phyloP scores from a whole-genome alignment of 1,284 basidiomycete species.

The Microbotryum saponariae region DNA sequence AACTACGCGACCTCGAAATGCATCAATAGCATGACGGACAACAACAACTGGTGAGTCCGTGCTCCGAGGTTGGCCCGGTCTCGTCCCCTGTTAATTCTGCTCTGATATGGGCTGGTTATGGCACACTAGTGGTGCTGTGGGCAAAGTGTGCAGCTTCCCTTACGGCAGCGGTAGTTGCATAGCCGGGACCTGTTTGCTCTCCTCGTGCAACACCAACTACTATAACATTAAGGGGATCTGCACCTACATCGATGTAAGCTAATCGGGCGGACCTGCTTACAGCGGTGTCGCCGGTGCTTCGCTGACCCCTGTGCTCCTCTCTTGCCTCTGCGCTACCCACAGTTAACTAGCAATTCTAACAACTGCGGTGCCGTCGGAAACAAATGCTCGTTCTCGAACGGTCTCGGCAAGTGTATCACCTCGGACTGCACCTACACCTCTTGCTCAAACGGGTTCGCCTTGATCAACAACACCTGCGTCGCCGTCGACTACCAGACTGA shows the following conservation, averaged over 20 bases:
- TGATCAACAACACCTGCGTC: constrained; percentile 5
- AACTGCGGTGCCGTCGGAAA: constrained; percentile 6
- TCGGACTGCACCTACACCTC: constrained; percentile 5
- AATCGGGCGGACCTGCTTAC: constrained; percentile 5
- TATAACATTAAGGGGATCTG: background rate
- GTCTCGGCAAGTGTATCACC: constrained; percentile 4
- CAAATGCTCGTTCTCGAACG: background rate
- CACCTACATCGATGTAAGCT: background rate
- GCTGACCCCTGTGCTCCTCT: constrained; percentile 2
- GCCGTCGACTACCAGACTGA: background rate
- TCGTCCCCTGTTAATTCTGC: background rate
- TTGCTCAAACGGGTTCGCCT: constrained; percentile 12
- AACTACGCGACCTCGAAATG: background rate
- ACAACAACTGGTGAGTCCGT: constrained; percentile 1
- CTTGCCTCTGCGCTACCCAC: constrained; percentile 1
- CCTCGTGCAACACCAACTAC: background rate
- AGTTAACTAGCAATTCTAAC: constrained; percentile 3
- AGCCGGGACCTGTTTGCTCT: background rate
- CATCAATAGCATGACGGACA: constrained; percentile 2
- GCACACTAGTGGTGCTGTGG: background rate
- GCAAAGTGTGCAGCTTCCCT: background rate
- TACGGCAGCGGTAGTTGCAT: background rate
- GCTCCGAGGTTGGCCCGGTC: background rate
- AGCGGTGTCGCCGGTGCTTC: background rate
- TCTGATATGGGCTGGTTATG: too few species aligned